Conservation (phyloP, 2,329 filamentous ascomycete genomes). For the Aspergillus cejpii region DNA sequence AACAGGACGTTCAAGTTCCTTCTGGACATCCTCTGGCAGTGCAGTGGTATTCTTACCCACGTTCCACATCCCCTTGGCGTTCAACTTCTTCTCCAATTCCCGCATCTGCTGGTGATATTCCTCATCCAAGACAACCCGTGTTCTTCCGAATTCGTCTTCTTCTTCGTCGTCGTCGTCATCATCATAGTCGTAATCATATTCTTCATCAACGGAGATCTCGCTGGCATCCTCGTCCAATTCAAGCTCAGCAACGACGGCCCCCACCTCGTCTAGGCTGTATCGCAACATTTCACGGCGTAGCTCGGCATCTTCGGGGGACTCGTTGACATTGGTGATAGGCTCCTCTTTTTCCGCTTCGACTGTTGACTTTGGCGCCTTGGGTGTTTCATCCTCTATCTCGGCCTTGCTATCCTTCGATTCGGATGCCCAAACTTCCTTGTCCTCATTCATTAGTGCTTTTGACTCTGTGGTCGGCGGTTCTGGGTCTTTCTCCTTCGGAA, state of each 20-base stretch:
- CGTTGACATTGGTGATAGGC: constrained; percentile 62
- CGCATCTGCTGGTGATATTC: constrained; percentile 78
- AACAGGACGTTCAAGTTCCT: constrained; percentile 25
- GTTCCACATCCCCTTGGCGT: constrained; percentile 52
- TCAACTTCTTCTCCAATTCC: constrained; percentile 70
- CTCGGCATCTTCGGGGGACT: constrained; percentile 71
- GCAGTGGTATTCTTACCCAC: constrained; percentile 45
- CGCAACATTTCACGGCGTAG: constrained; percentile 82
- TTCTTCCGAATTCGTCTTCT: constrained; percentile 71
- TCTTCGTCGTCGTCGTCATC: constrained; percentile 51
- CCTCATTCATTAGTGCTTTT: constrained; percentile 1
- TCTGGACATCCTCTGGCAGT: constrained; percentile 30
- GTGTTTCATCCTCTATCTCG: background rate
- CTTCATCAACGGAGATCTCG: constrained; percentile 48
- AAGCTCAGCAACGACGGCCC: constrained; percentile 85
- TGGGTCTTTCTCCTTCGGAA: constrained; percentile 6
- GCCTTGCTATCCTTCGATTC: background rate
- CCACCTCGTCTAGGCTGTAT: constrained; percentile 82
- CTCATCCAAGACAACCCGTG: constrained; percentile 58
- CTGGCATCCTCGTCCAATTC: constrained; percentile 64
- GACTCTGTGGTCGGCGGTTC: constrained; percentile 5
- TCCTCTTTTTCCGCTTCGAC: constrained; percentile 20
- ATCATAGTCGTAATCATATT: constrained; percentile 49
- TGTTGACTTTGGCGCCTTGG: constrained; percentile 15
- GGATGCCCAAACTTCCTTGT: background rate